Base-by-base conservation (phyloP, 192 early-diverging fungal genomes). In the Endogone sp. region DNA sequence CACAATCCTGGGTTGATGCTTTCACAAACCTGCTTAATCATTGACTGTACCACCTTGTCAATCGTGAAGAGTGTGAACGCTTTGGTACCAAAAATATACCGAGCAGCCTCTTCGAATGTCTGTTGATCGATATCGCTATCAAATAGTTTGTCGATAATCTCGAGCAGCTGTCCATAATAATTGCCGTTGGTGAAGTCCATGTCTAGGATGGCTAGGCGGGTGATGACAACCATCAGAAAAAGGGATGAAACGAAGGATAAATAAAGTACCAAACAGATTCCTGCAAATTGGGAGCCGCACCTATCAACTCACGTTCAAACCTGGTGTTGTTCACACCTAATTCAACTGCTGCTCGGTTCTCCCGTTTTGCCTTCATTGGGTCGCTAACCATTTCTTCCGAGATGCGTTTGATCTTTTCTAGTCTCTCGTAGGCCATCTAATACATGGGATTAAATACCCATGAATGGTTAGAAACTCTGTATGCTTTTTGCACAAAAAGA, bases 41-140 rank as follows among this genome's bases (percentile, higher is more conserved):
- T 77, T 8, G 85, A 79, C 70, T 89, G 89, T 25, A 93, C 84
- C 29, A 97, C 82, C 72, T 94, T 95, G 77, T 98, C 96, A 9
- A 98, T 79, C 0, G 95, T 96, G 64, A 97, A 91, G 25, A 94
- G 83, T 55, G 91, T 72, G 71, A 97, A 97, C 0, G 93, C 98
- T 54, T 93, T 88, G 56, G 93, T 97, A 21, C 90, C 88, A 79
- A 93, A 98, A 76, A 99, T 79, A 30, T 88, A 85, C 0, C 98
- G 90, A 44, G 89, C 79, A 30, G 83, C 83, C 63, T 99, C 96
- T 69, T 99, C 98, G 84, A 93, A 99, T 64, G 82, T 80, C 31
- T 79, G 80, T 24, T 84, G 72, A 28, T 98, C 95, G 65, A 95
- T 75, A 60, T 97, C 91, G 31, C 88, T 88, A 37, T 88, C 88